A percentile compares a stretch with the other conserved stretches of the same genome.
phyloP scores from a whole-genome alignment of 2,329 filamentous ascomycete genomes.

The Diplocarpon mali region DNA sequence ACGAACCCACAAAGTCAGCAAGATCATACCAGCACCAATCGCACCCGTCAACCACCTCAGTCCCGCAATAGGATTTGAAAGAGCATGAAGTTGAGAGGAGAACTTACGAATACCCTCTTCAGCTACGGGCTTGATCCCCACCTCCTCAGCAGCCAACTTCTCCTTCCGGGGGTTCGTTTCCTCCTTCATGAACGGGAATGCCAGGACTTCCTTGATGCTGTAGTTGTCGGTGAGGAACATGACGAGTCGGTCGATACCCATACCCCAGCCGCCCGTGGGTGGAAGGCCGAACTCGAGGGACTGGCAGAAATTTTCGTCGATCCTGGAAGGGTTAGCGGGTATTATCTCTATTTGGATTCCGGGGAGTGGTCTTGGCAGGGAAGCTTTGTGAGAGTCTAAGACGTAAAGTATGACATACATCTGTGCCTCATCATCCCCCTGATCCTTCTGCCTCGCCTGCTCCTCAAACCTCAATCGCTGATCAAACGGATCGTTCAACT shows the following conservation, averaged over 20 bases:
- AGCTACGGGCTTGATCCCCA: slow-evolving; percentile 44
- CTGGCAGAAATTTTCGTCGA: slow-evolving; percentile 92
- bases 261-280: slow-evolving; percentile 90
- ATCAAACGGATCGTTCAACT: slow-evolving; percentile 95
- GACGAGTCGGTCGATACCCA: slow-evolving; percentile 86
- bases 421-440: slow-evolving; percentile 96
- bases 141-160: slow-evolving; percentile 49
- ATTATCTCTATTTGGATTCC: too few relatives aligned
- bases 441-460: slow-evolving; percentile 89
- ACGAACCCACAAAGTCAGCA: not conserved
- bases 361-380: too few relatives aligned
- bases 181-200: slow-evolving; percentile 98
- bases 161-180: slow-evolving; percentile 43
- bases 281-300: slow-evolving; percentile 84
- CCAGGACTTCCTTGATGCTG: slow-evolving; percentile 88
- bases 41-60: not conserved
- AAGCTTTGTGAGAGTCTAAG: too few relatives aligned
- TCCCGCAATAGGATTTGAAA: not conserved
- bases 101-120: slow-evolving; percentile 44
- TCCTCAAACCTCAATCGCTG: slow-evolving; percentile 88
- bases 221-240: slow-evolving; percentile 97
- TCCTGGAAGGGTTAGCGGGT: slow-evolving; percentile 33
- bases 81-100: not conserved
- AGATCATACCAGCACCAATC: not conserved
- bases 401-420: not conserved